Conservation (phyloP, 352 stramenopile species). For the Globisporangium mamillatum region DNA sequence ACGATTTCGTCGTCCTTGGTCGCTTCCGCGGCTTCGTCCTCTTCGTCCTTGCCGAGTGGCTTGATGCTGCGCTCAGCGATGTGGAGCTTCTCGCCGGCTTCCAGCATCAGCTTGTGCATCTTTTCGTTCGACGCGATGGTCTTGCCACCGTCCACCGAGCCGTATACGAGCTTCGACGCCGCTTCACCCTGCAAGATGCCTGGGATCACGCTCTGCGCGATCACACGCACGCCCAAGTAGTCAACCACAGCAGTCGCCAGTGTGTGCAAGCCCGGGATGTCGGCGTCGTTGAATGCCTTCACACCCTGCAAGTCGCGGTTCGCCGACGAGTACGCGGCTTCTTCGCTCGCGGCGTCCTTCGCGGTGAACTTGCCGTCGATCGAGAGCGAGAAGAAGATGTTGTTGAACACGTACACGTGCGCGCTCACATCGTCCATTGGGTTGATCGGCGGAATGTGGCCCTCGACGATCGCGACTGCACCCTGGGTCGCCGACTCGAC, state of each 20-base stretch:
- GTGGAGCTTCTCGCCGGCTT: constrained; percentile 82
- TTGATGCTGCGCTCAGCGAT: constrained; percentile 86
- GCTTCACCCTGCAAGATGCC: constrained; percentile 95
- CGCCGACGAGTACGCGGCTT: constrained; percentile 80
- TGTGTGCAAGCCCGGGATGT: constrained; percentile 91
- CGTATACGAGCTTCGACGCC: constrained; percentile 93
- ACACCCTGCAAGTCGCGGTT: constrained; percentile 90
- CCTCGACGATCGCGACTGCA: constrained; percentile 92
- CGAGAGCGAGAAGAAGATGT: constrained; percentile 96
- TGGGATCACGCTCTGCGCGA: constrained; percentile 95
- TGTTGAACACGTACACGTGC: constrained; percentile 97
- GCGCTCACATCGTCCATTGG: constrained; percentile 91
- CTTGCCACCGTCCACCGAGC: constrained; percentile 90
- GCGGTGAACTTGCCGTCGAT: constrained; percentile 69
- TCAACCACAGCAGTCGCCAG: constrained; percentile 94
- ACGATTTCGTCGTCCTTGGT: constrained; percentile 25
- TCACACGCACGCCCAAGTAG: constrained; percentile 92
- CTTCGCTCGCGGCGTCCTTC: constrained; percentile 71
- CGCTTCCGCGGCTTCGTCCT: constrained; percentile 24
- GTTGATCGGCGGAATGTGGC: constrained; percentile 95
- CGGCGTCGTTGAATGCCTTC: constrained; percentile 89
- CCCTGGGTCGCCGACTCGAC: constrained; percentile 88
- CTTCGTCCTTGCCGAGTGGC: constrained; percentile 62
- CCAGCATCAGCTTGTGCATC: constrained; percentile 90
- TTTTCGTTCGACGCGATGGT: constrained; percentile 88